Percentiles rank a stretch among this genome's conserved stretches.
Evolutionary conservation across 768 basidiomycete genomes (phyloP).

Genomic region (Leccinum uliginosum): DNA sequence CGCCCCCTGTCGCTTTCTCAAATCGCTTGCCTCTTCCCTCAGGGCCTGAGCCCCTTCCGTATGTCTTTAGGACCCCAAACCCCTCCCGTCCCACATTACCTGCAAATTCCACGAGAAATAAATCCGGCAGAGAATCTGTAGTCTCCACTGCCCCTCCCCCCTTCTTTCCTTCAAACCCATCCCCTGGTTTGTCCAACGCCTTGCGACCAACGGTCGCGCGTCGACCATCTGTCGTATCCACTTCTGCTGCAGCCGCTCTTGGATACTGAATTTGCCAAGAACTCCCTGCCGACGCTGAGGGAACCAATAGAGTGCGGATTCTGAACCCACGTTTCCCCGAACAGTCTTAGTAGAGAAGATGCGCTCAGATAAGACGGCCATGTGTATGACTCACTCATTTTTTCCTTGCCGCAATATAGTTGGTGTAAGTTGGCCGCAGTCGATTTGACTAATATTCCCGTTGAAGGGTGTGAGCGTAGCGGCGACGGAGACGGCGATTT

Average conservation of each 20-base stretch:
- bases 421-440: not conserved
- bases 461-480: not conserved
- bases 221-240: constrained; percentile 43
- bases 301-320: not conserved
- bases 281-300: not conserved
- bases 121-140: constrained; percentile 23
- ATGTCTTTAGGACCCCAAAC: constrained; percentile 13
- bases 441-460: constrained; percentile 2
- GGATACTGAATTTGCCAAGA: not conserved
- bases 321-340: not conserved
- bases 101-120: constrained; percentile 23
- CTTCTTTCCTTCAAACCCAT: constrained; percentile 17
- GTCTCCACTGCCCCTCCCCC: constrained; percentile 19
- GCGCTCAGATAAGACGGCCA: not conserved
- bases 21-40: constrained; percentile 5
- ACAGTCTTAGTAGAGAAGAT: not conserved
- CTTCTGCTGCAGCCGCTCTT: constrained; percentile 23
- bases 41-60: constrained; percentile 20
- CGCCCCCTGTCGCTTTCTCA: constrained; percentile 2
- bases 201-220: constrained; percentile 36
- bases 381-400: not conserved
- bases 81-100: constrained; percentile 42
- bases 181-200: constrained; percentile 25
- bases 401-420: not conserved
- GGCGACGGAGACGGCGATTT: not conserved